Evolutionary conservation across 495 filamentous ascomycete genomes (phyloP).

Genomic region (Penicillium roqueforti): DNA sequence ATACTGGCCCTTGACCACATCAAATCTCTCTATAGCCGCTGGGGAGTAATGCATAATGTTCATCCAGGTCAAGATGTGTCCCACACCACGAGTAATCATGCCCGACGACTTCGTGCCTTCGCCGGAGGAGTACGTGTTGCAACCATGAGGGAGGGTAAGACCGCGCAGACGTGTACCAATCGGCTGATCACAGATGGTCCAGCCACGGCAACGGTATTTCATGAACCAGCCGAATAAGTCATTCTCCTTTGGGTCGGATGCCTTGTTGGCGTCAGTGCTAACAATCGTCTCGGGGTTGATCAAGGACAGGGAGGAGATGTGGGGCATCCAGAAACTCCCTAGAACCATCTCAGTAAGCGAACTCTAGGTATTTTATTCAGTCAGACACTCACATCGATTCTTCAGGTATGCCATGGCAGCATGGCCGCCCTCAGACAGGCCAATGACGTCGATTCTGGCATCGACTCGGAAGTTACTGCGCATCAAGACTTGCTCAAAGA

Average conservation of each 20-base stretch:
- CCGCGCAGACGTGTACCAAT: constrained; percentile 47
- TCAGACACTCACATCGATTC: constrained; percentile 45
- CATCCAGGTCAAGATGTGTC: constrained; percentile 42
- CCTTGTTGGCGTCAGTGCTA: constrained; percentile 14
- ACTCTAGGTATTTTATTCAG: not conserved
- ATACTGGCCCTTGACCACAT: not conserved
- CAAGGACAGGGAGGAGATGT: constrained; percentile 34
- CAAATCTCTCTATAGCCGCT: not conserved
- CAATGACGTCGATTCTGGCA: constrained; percentile 62
- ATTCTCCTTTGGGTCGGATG: no score
- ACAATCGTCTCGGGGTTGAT: constrained; percentile 30
- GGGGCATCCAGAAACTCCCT: constrained; percentile 35
- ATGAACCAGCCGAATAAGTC: constrained; percentile 36
- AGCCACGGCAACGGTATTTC: constrained; percentile 55
- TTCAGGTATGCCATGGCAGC: constrained; percentile 55
- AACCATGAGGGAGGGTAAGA: constrained; percentile 29
- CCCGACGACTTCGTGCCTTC: constrained; percentile 38
- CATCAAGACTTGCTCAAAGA: constrained; percentile 60
- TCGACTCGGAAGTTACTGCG: constrained; percentile 30
- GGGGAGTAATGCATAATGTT: constrained; percentile 24
- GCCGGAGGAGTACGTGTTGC: constrained; percentile 47
- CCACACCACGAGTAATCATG: constrained; percentile 38
- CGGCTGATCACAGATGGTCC: constrained; percentile 48
- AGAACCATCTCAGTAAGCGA: constrained; percentile 4
- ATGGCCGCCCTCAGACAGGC: constrained; percentile 47